Evolutionary conservation across 2,329 filamentous ascomycete genomes (phyloP).

Genomic region (Fusarium sterilihyphosum): DNA sequence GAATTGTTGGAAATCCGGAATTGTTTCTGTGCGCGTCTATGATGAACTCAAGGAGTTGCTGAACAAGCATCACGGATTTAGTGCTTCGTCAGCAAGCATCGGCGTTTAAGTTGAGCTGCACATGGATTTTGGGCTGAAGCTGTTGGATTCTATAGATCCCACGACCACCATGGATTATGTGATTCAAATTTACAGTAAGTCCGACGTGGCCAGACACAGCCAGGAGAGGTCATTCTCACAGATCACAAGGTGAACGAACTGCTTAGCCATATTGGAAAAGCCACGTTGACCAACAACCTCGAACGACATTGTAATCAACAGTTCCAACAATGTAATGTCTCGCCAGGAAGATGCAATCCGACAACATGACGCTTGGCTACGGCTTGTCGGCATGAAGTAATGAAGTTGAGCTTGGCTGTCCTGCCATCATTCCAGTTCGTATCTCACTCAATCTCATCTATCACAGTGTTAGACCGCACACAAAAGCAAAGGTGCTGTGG

Average conservation of each 20-base stretch:
- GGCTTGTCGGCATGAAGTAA: neutral
- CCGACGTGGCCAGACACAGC: neutral
- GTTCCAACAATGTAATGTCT: neutral
- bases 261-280: neutral
- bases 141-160: neutral
- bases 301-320: neutral
- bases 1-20: neutral
- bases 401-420: neutral
- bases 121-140: neutral
- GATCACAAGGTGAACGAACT: neutral
- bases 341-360: neutral
- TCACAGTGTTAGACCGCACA: neutral
- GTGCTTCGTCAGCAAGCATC: conserved; percentile 25
- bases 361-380: neutral
- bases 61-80: neutral
- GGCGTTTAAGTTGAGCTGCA: neutral
- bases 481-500: neutral
- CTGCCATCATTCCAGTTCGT: neutral
- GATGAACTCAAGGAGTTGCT: neutral
- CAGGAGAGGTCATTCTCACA: neutral
- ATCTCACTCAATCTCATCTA: neutral
- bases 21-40: neutral
- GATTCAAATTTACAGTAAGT: neutral
- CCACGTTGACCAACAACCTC: neutral
- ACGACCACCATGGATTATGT: neutral